Evolutionary conservation across 352 stramenopile species (phyloP), one percentile per base, ranked within the genome.

Genomic region (Ophiocytium majus): DNA sequence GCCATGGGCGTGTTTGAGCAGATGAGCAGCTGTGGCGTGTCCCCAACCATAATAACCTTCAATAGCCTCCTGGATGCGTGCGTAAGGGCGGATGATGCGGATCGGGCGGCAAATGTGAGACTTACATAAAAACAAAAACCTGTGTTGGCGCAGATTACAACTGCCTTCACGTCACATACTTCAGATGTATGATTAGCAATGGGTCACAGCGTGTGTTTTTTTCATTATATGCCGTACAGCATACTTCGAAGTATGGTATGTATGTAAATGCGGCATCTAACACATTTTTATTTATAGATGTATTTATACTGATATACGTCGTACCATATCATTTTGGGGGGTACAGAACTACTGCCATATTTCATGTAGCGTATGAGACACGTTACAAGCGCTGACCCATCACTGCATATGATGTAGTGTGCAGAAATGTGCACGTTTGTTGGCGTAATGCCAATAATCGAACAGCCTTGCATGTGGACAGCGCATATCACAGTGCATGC

Each of bases 21-120:
- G 74, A 89, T 89, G 85, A 64, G 75, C 17, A n/a, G 35, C 0
- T 80, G 75, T 57, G 85, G 80, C 35, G 50, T 89, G 49, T 14
- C 50, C 63, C 84, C 86, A 1, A 88, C 83, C 34, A 82, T 90
- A n/a, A 85, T 89, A 43, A 90, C 86, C 37, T 89, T 88, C 33
- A 90, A 90, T 75, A 85, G 81, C 43, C 82, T 90, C n/a, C 81
- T 90, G 17, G 86, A 89, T 50, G 84, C 78, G 10, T 90, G 80
- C 74, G 86, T 66, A 32, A 49, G 84, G 31, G 80, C 43, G 14
- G 82, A 78, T 14, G 63, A 89, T 34, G 63, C 79, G 19, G 66
- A 86, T 5, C 17, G 74, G 37, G 84, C 85, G 33, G 36, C 31
- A 33, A 50, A 33, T 10, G 75, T 81, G 49, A 63, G 23, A 17